Evolutionary conservation across 495 filamentous ascomycete species (phyloP), one percentile per base, ranked within the genome.

Genomic region (Podospora bellae-mahoneyi): DNA sequence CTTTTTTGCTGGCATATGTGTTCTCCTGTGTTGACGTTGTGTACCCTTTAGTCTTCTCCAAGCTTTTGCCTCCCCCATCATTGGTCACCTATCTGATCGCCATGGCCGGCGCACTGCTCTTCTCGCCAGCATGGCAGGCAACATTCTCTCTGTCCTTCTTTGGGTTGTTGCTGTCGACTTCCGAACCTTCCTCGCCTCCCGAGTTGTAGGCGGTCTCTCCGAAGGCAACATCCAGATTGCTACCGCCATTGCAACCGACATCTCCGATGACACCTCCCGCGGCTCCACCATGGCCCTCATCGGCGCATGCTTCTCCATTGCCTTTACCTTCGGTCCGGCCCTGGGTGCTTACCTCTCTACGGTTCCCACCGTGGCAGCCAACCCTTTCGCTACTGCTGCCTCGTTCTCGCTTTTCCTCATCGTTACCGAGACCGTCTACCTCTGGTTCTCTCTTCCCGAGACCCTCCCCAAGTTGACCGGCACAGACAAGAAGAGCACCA

Each of bases 191-290:
- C 82, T 99, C 4, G 92, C 92, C 5, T 95, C 91, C 72, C 89
- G 95, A 54, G 82, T 99, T 18, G 91, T 99, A 2, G 95, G 95
- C 18, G 95, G 95, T 0, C 80, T 99, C 68, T 97, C 93, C 63
- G 95, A 99, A 76, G 96, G 94, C 28, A 99, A 99, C 73, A 92
- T 99, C 0, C 95, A 99, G 80, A 82, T 99, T 2, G 96, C 96
- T 20, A 93, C 92, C 64, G 96, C 96, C 55, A 99, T 99, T 73
- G 95, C 96, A 13, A 96, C 95, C 7, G 95, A 99, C 78, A 91
- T 99, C 67, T 95, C 91, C 66, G 92, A 95, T 72, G 88, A 91
- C 64, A 84, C 85, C 59, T 89, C 87, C 66, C 86, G 95, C 27
- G 92, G 93, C 1, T 88, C 91, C 18, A 97, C 96, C 32, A 97